Percentiles rank a stretch among this genome's conserved stretches.
Evolutionary conservation across 108 stramenopile genomes (phyloP).

Genomic region (Pseudonitzschia pungens): DNA sequence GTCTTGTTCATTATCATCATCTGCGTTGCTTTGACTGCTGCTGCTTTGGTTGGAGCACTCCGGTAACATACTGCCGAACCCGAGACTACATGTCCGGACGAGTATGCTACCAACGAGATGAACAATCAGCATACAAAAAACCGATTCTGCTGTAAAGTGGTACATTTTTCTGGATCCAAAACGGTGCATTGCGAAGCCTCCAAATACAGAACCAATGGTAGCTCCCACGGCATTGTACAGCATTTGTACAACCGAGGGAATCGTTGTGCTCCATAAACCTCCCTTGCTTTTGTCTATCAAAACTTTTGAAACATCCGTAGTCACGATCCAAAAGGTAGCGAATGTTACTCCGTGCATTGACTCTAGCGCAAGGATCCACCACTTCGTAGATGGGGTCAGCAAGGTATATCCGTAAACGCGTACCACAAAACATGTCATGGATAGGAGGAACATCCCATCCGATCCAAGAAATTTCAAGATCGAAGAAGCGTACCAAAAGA

Average conservation of each 20-base stretch:
- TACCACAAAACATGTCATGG: conserved; percentile 38
- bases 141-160: conserved; percentile 23
- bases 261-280: conserved; percentile 40
- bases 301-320: conserved; percentile 39
- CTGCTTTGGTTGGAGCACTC: conserved; percentile 7
- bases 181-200: conserved; percentile 49
- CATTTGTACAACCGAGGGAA: conserved; percentile 44
- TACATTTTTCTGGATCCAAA: conserved; percentile 50
- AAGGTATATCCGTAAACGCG: conserved; percentile 46
- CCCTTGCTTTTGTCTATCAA: conserved; percentile 35
- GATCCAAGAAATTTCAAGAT: conserved; percentile 30
- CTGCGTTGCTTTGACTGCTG: not conserved
- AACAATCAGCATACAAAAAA: conserved; percentile 27
- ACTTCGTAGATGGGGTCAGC: conserved; percentile 35
- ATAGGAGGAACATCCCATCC: conserved; percentile 35
- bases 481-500: conserved; percentile 40
- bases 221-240: conserved; percentile 42
- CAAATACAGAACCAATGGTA: conserved; percentile 44
- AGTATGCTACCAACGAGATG: conserved; percentile 30
- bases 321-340: conserved; percentile 40
- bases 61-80: conserved; percentile 23
- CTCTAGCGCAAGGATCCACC: conserved; percentile 37
- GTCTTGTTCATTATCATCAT: conserved; percentile 3
- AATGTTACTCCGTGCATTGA: conserved; percentile 43
- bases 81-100: conserved; percentile 19